phyloP scores from a whole-genome alignment of 257 asterid genomes.

The Nicotiana benthamiana region DNA sequence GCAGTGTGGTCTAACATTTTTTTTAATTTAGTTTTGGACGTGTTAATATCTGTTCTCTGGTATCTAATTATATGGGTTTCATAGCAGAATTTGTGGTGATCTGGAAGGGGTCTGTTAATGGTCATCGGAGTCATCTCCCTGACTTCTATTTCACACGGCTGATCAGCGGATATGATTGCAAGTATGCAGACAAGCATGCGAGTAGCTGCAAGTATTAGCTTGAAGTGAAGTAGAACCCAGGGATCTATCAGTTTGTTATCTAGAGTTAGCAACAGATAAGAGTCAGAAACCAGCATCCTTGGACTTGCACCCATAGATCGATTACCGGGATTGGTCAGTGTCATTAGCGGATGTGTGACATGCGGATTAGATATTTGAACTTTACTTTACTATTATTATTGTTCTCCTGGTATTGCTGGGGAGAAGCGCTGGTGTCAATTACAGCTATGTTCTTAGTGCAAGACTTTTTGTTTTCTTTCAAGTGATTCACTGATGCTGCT shows the following conservation, averaged over 20 bases:
- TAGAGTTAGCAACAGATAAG: not conserved
- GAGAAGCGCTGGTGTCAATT: not conserved
- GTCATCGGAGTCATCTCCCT: not conserved
- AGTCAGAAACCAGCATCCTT: not conserved
- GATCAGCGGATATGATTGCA: not conserved
- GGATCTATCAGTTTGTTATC: not conserved
- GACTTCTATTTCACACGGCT: not conserved
- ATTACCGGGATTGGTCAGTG: not conserved
- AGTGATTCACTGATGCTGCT: not conserved
- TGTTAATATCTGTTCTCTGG: not conserved
- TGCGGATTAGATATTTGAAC: not conserved
- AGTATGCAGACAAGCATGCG: not conserved
- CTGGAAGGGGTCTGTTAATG: not conserved
- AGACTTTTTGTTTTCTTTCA: not conserved
- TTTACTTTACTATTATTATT: not conserved
- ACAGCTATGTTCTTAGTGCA: not conserved
- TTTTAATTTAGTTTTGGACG: not conserved
- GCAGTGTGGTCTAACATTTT: not conserved
- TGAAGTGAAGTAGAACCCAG: not conserved
- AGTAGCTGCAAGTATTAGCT: not conserved
- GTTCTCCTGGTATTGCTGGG: not conserved
- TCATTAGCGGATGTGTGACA: not conserved
- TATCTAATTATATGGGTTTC: not conserved
- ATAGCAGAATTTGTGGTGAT: not conserved
- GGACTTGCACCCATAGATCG: not conserved